Conservation (phyloP, 805 yeast species). For the Teunomyces stri region DNA sequence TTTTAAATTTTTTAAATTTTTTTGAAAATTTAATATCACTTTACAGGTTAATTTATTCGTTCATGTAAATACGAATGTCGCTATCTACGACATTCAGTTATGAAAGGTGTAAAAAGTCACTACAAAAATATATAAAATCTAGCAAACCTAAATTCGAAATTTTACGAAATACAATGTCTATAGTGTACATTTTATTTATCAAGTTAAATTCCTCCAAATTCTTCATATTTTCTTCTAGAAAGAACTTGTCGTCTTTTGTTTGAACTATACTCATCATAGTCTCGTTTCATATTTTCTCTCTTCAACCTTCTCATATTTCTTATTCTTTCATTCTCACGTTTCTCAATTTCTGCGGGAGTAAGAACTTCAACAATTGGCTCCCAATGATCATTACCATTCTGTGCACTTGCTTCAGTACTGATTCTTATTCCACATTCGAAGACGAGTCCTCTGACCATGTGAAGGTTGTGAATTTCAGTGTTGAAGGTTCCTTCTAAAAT, state of each 20-base stretch:
- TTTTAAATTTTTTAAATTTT: no score
- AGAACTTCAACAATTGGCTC: slow-evolving; percentile 83
- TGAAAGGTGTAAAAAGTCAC: no score
- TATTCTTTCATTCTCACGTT: slow-evolving; percentile 92
- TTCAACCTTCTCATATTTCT: slow-evolving; percentile 87
- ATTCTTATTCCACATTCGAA: slow-evolving; percentile 44
- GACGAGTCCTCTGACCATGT: slow-evolving; percentile 40
- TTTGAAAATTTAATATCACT: no score
- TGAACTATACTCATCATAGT: slow-evolving; percentile 34
- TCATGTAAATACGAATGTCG: no score
- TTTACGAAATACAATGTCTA: not conserved
- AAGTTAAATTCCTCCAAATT: slow-evolving; percentile 21
- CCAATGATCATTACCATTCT: slow-evolving; percentile 79
- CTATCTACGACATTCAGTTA: no score
- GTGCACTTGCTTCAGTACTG: slow-evolving; percentile 60
- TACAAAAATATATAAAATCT: no score
- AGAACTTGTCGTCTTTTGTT: slow-evolving; percentile 36
- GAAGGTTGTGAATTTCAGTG: slow-evolving; percentile 42
- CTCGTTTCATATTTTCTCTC: slow-evolving; percentile 81
- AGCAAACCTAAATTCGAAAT: not conserved
- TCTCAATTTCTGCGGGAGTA: slow-evolving; percentile 90
- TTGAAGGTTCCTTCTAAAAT: slow-evolving; percentile 59
- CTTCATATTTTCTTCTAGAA: slow-evolving; percentile 53
- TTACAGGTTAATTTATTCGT: no score
- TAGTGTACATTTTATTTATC: not conserved